Base-by-base conservation (phyloP, 208 protist species). In the Leishmania lainsoni region DNA sequence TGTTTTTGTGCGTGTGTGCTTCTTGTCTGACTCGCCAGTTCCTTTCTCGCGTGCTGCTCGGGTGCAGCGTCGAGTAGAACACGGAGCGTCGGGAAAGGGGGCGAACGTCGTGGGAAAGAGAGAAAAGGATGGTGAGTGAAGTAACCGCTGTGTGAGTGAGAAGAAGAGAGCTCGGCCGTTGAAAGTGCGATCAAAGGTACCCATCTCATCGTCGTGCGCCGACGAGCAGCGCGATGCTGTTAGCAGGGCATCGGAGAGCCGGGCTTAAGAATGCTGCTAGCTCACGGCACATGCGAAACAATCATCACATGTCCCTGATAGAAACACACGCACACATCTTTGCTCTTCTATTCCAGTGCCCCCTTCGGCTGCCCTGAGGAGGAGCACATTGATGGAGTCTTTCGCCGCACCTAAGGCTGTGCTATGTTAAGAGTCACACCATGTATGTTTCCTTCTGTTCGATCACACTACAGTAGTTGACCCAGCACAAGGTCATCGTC, bases 401-500 rank as follows among this genome's bases (percentile, higher is more conserved):
- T 73, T 26, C 39, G 2, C 45, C 22, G 45, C 45, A 10, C 45
- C 20, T 10, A 14, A 49, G 29, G 39, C 3, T 32, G n/a, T 32
- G 45, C 22, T 16, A 22, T 51, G 20, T 0, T 10, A 8, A 45
- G 6, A 2, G 22, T 6, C 1, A 52, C 10, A 22, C 17, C 66
- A 22, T 22, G 17, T 0, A 22, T 71, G 66, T 20, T 71, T 20
- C 29, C 17, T 22, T n/a, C 17, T 71, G 17, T 14, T 49, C 2
- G 17, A 22, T 12, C 22, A 29, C n/a, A 6, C 29, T 81, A 79
- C 49, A 85, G 39, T 0, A 85, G 35, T 9, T 85, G 76, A 42
- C 81, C 81, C 72, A 79, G 75, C 10, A 81, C 42, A 22, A 81
- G 71, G 22, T 78, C 61, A 8, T 80, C 81, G n/a, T 69, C 71